Evolutionary conservation across 352 stramenopile species (phyloP).

Genomic region (Globisporangium spinosum): DNA sequence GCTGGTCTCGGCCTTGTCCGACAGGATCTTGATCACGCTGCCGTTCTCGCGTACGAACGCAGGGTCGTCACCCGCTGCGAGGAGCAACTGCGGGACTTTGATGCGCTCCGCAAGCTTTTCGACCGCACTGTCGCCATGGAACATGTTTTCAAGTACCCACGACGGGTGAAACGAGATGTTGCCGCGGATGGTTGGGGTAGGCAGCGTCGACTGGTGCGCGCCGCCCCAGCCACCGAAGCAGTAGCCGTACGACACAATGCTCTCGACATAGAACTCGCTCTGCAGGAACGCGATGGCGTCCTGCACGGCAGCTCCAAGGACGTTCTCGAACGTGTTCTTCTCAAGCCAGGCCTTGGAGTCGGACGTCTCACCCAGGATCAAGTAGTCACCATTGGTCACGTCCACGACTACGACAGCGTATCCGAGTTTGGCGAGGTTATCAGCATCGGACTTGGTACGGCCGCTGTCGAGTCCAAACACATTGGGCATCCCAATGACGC

Average conservation of each 20-base stretch:
- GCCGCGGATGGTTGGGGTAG: not conserved
- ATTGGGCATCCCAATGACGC: slow-evolving; percentile 41
- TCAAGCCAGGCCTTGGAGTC: slow-evolving; percentile 14
- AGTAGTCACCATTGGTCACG: slow-evolving; percentile 32
- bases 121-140: too few species aligned
- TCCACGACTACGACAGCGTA: slow-evolving; percentile 51
- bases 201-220: too few species aligned
- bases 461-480: slow-evolving; percentile 50
- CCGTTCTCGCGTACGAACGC: too few species aligned
- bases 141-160: too few species aligned
- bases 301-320: slow-evolving; percentile 20
- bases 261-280: slow-evolving; percentile 16
- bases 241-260: slow-evolving; percentile 34
- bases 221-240: slow-evolving; percentile 25
- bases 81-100: too few species aligned
- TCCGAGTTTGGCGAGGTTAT: slow-evolving; percentile 37
- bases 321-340: slow-evolving; percentile 23
- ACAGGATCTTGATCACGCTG: too few species aligned
- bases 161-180: too few species aligned
- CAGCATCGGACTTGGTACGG: slow-evolving; percentile 44
- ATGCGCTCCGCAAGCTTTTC: too few species aligned
- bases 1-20: too few species aligned
- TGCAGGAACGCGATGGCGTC: slow-evolving; percentile 32
- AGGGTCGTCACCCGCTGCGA: too few species aligned
- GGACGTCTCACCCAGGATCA: slow-evolving; percentile 5